These are phyloP conservation scores for Pseudogymnoascus pannorum DNA, from an alignment of 2,329 filamentous ascomycete species.

Conservation along the genomic window DNA sequence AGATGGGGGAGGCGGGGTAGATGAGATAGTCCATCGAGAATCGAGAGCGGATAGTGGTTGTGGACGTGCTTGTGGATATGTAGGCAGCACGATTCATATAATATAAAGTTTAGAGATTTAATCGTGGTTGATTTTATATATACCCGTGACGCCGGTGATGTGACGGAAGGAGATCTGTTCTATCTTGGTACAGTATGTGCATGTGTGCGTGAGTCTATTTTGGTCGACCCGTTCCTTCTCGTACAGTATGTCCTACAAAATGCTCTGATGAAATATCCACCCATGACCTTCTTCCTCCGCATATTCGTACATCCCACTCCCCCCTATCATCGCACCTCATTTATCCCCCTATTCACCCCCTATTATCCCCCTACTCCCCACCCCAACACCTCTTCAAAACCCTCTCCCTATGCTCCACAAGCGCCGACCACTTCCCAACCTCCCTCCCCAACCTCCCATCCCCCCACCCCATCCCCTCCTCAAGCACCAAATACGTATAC, in stretches of 20 bases:
- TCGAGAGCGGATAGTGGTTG: not conserved
- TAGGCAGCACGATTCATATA: not conserved
- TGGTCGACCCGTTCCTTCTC: not conserved
- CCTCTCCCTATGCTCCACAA: conserved; percentile 58
- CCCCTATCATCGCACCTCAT: not conserved
- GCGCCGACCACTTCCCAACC: conserved; percentile 49
- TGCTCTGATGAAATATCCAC: not conserved
- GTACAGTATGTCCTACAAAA: not conserved
- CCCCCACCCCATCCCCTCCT: conserved; percentile 50
- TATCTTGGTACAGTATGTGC: not conserved
- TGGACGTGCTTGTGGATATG: not conserved
- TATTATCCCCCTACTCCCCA: not conserved
- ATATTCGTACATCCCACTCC: not conserved
- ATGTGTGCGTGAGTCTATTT: no score
- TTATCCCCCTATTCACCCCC: no score
- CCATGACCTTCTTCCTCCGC: no score
- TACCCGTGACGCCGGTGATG: not conserved
- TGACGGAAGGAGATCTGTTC: not conserved
- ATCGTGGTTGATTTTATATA: no score
- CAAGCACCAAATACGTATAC: conserved; percentile 76
- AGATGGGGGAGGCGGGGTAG: not conserved
- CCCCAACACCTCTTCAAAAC: conserved; percentile 33
- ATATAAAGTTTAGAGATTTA: not conserved
- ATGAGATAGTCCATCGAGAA: not conserved
- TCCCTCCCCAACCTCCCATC: conserved; percentile 52